phyloP scores from a whole-genome alignment of 2,329 filamentous ascomycete genomes.

The Zymoseptoria pseudotritici region DNA sequence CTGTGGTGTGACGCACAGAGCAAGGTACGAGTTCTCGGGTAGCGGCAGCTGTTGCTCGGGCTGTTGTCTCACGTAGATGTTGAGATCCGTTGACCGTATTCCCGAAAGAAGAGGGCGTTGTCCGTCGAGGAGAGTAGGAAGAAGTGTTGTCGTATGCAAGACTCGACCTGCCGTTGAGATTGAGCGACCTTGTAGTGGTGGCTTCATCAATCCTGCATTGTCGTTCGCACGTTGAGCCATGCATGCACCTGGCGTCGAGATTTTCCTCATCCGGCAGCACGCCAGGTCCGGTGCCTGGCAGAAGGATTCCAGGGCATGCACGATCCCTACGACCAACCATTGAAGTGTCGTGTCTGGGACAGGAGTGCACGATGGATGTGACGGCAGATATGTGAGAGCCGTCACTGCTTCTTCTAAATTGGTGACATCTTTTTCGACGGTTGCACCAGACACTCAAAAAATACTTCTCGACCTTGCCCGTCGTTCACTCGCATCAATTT shows the following conservation, averaged over 20 bases:
- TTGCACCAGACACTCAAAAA: background rate
- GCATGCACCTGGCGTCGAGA: background rate
- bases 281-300: background rate
- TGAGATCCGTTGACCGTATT: background rate
- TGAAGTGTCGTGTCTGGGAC: background rate
- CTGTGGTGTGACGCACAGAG: conserved; percentile 8
- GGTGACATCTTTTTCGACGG: background rate
- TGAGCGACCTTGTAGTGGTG: background rate
- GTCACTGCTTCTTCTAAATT: background rate
- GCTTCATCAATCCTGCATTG: background rate
- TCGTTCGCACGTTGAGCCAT: background rate
- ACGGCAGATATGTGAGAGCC: background rate
- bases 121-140: background rate
- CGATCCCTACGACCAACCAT: background rate
- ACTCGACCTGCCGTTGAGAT: background rate
- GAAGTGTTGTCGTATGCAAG: background rate
- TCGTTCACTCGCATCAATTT: background rate
- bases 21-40: conserved; percentile 11
- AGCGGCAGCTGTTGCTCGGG: conserved; percentile 6
- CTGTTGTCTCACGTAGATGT: conserved; percentile 9
- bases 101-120: background rate
- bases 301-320: background rate
- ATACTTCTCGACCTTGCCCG: background rate
- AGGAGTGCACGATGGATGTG: background rate
- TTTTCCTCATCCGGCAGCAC: background rate